Percentiles rank a stretch among this genome's conserved stretches.
phyloP scores from a whole-genome alignment of 805 yeast species.

The Saturnispora galanensis region DNA sequence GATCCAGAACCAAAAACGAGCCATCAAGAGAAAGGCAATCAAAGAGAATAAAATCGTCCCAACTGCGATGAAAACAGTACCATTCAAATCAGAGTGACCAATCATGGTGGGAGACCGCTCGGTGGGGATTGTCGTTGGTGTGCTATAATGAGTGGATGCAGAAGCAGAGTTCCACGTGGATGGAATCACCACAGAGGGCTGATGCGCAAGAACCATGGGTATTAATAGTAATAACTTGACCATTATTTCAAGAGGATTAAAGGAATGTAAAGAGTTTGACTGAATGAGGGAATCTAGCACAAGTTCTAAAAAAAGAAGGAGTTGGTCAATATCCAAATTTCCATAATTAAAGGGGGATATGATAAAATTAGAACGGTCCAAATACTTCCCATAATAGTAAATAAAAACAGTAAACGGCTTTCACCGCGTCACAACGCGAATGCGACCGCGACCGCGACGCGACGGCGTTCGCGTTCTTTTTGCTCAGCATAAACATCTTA shows the following conservation, averaged over 20 bases:
- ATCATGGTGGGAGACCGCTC: conserved; percentile 26
- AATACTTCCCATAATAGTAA: too few relatives aligned
- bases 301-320: neutral
- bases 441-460: conserved; percentile 3
- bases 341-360: neutral
- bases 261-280: too few relatives aligned
- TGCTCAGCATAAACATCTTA: neutral
- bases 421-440: neutral
- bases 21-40: conserved; percentile 16
- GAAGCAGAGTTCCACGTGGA: neutral
- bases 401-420: neutral
- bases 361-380: neutral
- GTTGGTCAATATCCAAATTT: neutral
- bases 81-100: conserved; percentile 22
- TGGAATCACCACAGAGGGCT: neutral
- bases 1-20: conserved; percentile 19
- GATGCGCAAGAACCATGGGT: neutral
- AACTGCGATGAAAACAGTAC: conserved; percentile 35
- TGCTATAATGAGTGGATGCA: neutral
- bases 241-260: neutral
- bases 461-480: neutral
- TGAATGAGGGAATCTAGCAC: neutral
- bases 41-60: conserved; percentile 27
- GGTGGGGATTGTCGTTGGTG: conserved; percentile 13
- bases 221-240: neutral